Evolutionary conservation across 371 early-diverging fungal genomes (phyloP), one percentile per base, ranked within the genome.

Genomic region (Saksenaea vasiformis): DNA sequence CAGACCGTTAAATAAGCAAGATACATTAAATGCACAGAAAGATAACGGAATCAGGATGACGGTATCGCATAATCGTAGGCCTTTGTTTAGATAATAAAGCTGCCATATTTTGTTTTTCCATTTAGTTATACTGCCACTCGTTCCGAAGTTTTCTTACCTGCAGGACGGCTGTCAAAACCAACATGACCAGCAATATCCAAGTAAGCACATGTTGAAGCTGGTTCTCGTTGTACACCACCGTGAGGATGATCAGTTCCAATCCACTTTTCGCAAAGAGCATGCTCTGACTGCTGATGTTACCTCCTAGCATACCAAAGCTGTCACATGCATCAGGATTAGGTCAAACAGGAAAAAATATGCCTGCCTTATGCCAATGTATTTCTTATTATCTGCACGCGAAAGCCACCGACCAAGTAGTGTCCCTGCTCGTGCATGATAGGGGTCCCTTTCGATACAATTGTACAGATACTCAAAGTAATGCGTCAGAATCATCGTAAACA

Each of bases 241-340:
- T 87, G 17, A 93, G 68, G 13, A 88, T 74, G 53, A 93, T 63
- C 54, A 93, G 71, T 54, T 92, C 93, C 5, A 92, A 73, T 8
- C 93, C 93, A 54, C 90, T 90, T 66, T 93, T 93, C 57, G 93
- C 92, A 74, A 92, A 91, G 28, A 93, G 69, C 54, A 93, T 69
- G 5, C 87, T 86, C 62, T 92, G 93, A 54, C 90, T 89, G 56
- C 91, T 90, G 15, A 93, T 78, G 61, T 89, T 86, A 17, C 91
- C 93, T 26, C 86, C 80, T 4, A 92, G 65, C 22, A 89, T 71
- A 24, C 93, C 93, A 56, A 87, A 93, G 44, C 83, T 81, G 55
- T 5, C 28, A 19, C 11, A 57, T 34, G 37, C 24, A 37, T 38
- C 24, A 47, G 28, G 17, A 15, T 10, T 39, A 37, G 11, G 10